Evolutionary conservation across 176 grass and related monocot species (phyloP).

Genomic region (Aechmea fasciata): DNA sequence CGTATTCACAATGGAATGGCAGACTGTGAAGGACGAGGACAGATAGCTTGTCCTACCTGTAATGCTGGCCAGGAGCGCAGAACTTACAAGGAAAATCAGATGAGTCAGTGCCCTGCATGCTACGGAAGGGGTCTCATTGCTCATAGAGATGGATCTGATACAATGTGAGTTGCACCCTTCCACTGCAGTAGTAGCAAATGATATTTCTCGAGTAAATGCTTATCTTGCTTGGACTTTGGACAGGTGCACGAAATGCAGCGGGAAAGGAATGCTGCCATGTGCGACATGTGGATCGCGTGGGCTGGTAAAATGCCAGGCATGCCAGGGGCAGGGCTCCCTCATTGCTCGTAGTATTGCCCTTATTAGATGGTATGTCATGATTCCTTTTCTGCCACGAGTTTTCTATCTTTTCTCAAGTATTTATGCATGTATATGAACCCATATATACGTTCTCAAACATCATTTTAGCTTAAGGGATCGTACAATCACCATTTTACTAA

Average conservation of each 20-base stretch:
- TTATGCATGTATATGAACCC: too few species aligned
- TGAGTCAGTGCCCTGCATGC: slow-evolving; percentile 53
- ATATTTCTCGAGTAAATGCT: background rate
- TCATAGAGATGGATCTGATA: slow-evolving; percentile 88
- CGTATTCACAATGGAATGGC: slow-evolving; percentile 11
- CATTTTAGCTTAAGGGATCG: too few species aligned
- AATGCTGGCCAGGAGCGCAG: slow-evolving; percentile 50
- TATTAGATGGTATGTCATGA: slow-evolving; percentile 57
- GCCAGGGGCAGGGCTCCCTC: slow-evolving; percentile 66
- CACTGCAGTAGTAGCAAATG: background rate
- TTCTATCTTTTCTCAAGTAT: background rate
- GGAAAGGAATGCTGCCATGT: slow-evolving; percentile 72
- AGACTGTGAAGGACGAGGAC: slow-evolving; percentile 66
- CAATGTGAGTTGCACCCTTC: slow-evolving; percentile 43
- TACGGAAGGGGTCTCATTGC: slow-evolving; percentile 69
- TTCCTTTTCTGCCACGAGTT: background rate
- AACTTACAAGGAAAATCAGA: slow-evolving; percentile 75
- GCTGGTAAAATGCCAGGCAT: slow-evolving; percentile 57
- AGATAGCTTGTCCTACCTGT: slow-evolving; percentile 53
- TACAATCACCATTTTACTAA: too few species aligned
- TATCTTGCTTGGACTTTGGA: slow-evolving; percentile 22
- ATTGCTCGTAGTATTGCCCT: slow-evolving; percentile 51
- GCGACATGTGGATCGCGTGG: slow-evolving; percentile 64
- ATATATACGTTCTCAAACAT: too few species aligned
- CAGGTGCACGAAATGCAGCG: slow-evolving; percentile 80